Conservation (phyloP, 768 basidiomycete species). For the Auriscalpium vulgare region DNA sequence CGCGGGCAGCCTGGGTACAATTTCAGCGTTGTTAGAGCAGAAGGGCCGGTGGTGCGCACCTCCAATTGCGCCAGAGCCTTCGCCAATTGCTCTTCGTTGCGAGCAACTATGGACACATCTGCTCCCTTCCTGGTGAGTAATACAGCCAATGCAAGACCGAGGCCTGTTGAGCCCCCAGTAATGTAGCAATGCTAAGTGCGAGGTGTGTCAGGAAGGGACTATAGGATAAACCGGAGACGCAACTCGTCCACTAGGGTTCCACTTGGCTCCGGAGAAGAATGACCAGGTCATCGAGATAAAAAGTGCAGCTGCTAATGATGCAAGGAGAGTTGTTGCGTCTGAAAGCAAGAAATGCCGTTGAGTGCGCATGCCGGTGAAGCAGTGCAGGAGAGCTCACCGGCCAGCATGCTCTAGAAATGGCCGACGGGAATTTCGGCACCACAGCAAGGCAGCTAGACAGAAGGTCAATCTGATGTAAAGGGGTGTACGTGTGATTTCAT, state of each 20-base stretch:
- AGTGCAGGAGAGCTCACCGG: too few relatives aligned
- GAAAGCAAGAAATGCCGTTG: too few relatives aligned
- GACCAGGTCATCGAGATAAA: slow-evolving; percentile 8
- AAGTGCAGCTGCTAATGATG: slow-evolving; percentile 2
- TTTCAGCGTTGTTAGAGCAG: background rate
- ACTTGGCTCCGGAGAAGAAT: slow-evolving; percentile 21
- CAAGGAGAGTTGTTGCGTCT: background rate
- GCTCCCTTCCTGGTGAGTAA: slow-evolving; percentile 64
- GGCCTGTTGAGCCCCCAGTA: slow-evolving; percentile 77
- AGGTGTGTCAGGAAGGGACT: background rate
- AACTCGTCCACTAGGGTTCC: slow-evolving; percentile 21
- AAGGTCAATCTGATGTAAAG: too few relatives aligned
- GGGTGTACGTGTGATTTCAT: too few relatives aligned
- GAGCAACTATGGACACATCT: slow-evolving; percentile 79
- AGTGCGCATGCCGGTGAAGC: too few relatives aligned
- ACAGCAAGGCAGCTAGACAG: too few relatives aligned
- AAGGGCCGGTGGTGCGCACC: slow-evolving; percentile 32
- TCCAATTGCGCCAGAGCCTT: slow-evolving; percentile 55
- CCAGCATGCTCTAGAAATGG: too few relatives aligned
- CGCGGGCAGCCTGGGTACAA: slow-evolving; percentile 38
- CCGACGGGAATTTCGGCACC: too few relatives aligned
- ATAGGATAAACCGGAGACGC: background rate
- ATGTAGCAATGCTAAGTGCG: slow-evolving; percentile 68
- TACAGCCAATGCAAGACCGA: slow-evolving; percentile 68
- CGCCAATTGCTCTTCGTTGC: slow-evolving; percentile 57